A percentile compares a stretch with the other conserved stretches of the same genome.
Conservation (phyloP, 2,329 filamentous ascomycete species). For the Exophiala dermatitidis region DNA sequence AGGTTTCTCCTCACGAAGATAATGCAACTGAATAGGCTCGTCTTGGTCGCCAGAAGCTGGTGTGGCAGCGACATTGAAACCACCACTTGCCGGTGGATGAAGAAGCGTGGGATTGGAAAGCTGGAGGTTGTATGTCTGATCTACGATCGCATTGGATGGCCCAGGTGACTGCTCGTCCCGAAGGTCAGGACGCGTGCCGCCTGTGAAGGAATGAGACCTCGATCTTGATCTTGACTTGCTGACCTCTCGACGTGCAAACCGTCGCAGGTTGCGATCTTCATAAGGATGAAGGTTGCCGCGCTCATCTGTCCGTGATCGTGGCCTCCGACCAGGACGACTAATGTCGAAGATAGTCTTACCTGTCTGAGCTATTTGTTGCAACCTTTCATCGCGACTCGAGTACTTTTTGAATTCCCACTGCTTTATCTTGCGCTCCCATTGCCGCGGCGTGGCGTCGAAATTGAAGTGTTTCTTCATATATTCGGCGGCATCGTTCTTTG, state of each 20-base stretch:
- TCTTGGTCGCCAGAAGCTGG: constrained; percentile 4
- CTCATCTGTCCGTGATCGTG: constrained; percentile 18
- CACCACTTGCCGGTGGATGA: constrained; percentile 8
- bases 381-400: constrained; percentile 20
- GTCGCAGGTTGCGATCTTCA: constrained; percentile 25
- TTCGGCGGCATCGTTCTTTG: constrained; percentile 23
- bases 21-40: constrained; percentile 8
- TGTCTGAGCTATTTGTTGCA: constrained; percentile 20
- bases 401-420: constrained; percentile 26
- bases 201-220: constrained; percentile 17
- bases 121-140: constrained; percentile 18
- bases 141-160: constrained; percentile 1
- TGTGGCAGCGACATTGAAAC: constrained; percentile 5
- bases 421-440: constrained; percentile 28
- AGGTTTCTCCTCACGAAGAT: constrained; percentile 4
- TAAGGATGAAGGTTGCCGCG: constrained; percentile 16
- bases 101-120: constrained; percentile 7
- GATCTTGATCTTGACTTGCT: constrained; percentile 21
- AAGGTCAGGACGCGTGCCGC: constrained; percentile 7
- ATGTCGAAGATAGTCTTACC: constrained; percentile 24
- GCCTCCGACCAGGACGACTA: constrained; percentile 22
- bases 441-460: constrained; percentile 25
- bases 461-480: constrained; percentile 18
- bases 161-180: constrained; percentile 13
- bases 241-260: constrained; percentile 25